Base-by-base conservation (phyloP, 805 yeast genomes). In the Jamesozyma gamospora region DNA sequence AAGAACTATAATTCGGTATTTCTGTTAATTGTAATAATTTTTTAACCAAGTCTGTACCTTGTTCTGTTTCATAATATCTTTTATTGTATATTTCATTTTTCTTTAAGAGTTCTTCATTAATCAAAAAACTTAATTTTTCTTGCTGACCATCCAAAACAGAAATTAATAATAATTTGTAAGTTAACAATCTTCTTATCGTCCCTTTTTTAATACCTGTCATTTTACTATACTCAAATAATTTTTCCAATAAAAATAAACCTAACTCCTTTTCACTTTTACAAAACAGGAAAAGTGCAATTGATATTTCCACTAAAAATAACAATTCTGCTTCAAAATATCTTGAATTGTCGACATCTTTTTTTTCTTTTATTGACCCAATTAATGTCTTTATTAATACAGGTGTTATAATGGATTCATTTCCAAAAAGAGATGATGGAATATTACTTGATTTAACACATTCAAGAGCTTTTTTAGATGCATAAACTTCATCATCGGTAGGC, bases 401-500 rank as follows among this genome's bases (percentile, higher is more conserved):
- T 42, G 49, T 42, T 37, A 62, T 52, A 55, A 56, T 66, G 41
- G 49, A 47, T 54, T 47, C 55, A 40, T 78, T 67, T 16, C 68
- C 68, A 35, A 70, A 71, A 43, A 86, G 70, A 1, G 86, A 64
- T 1, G 67, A 65, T 4, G 71, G 59, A 4, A 87, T 63, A 36
- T 74, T 72, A 45, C 92, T 77, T 0, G 90, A 75, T 38, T 74
- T 74, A 37, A 90, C 70, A 56, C 96, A 90, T 48, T 88, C 95
- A 32, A 81, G 64, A 0, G 96, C 82, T 4, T 86, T 79, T 12
- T 82, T 59, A 0, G 97, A 84, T 4, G 84, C 74, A 46, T 87
- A 95, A 36, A 92, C 80, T 50, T 90, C 96, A 53, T 85, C 95
- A 41, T 84, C 94, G 2, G 94, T 75, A 11, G 99, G 99, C 58